phyloP scores from a whole-genome alignment of 805 yeast genomes.

The Debaryomyces castellii region DNA sequence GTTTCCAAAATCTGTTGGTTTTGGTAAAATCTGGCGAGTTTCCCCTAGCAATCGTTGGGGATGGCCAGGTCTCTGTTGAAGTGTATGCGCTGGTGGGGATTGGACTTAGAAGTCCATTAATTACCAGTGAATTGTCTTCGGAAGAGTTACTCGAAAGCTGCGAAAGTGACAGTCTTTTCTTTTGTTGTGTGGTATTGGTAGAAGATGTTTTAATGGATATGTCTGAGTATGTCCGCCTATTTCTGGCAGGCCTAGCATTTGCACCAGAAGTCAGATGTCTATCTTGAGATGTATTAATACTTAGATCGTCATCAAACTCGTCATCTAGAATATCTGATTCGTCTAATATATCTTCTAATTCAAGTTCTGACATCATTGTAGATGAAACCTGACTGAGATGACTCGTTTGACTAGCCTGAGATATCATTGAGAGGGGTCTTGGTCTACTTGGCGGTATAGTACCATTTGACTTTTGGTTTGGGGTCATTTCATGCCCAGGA shows the following conservation, averaged over 20 bases:
- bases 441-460: constrained; percentile 11
- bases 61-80: neutral
- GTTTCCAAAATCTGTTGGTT: constrained; percentile 2
- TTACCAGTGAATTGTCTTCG: constrained; percentile 25
- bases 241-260: constrained; percentile 6
- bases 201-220: constrained; percentile 33
- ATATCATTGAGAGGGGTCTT: constrained; percentile 41
- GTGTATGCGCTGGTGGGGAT: constrained; percentile 12
- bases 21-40: constrained; percentile 6
- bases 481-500: neutral
- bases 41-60: constrained; percentile 2
- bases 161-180: constrained; percentile 27
- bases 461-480: neutral
- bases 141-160: constrained; percentile 39
- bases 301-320: constrained; percentile 37
- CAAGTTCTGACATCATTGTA: constrained; percentile 43
- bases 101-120: constrained; percentile 24
- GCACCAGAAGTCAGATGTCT: constrained; percentile 2
- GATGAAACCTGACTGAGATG: constrained; percentile 43
- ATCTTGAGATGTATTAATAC: constrained; percentile 31
- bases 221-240: constrained; percentile 36
- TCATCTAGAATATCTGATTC: constrained; percentile 41
- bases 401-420: constrained; percentile 36
- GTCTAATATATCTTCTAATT: constrained; percentile 33
- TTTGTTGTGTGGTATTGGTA: constrained; percentile 18